A percentile compares a stretch with the other conserved stretches of the same genome.
Conservation (phyloP, 1,284 basidiomycete species). For the Boletus nobilissimus region DNA sequence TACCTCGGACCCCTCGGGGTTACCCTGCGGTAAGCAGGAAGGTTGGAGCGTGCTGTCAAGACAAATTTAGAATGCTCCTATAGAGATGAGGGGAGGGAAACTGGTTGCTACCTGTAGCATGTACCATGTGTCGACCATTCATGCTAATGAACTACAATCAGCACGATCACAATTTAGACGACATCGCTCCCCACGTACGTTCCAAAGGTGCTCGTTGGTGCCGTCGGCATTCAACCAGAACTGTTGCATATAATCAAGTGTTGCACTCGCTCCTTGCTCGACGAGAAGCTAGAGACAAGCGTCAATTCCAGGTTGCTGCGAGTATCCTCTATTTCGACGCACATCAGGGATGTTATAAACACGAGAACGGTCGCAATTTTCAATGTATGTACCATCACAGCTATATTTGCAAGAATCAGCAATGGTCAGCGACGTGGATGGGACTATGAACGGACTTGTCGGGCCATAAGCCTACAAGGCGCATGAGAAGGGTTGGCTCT, state of each 20-base stretch:
- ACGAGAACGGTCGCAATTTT: constrained; percentile 73
- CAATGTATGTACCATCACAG: constrained; percentile 73
- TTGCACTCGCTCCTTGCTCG: constrained; percentile 66
- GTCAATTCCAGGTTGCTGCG: not conserved
- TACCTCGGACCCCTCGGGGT: constrained; percentile 69
- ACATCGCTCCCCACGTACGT: constrained; percentile 54
- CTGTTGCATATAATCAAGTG: constrained; percentile 73
- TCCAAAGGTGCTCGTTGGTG: constrained; percentile 74
- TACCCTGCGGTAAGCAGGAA: constrained; percentile 66
- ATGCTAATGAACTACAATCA: constrained; percentile 53
- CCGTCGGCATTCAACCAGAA: constrained; percentile 76
- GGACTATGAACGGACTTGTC: constrained; percentile 62
- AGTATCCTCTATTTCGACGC: not conserved
- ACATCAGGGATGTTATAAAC: constrained; percentile 63
- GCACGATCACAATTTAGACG: not conserved
- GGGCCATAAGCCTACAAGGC: constrained; percentile 70
- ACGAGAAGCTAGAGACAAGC: constrained; percentile 59
- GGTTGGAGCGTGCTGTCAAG: constrained; percentile 67
- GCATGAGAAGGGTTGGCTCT: constrained; percentile 15
- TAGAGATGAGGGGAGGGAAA: not conserved
- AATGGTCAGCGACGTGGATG: not conserved
- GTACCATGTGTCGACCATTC: constrained; percentile 81
- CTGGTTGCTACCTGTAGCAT: constrained; percentile 64
- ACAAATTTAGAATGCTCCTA: not conserved
- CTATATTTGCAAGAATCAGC: constrained; percentile 48